Percentiles rank a stretch among this genome's conserved stretches.
Conservation (phyloP, 768 basidiomycete genomes). For the Cystobasidium tubakii region DNA sequence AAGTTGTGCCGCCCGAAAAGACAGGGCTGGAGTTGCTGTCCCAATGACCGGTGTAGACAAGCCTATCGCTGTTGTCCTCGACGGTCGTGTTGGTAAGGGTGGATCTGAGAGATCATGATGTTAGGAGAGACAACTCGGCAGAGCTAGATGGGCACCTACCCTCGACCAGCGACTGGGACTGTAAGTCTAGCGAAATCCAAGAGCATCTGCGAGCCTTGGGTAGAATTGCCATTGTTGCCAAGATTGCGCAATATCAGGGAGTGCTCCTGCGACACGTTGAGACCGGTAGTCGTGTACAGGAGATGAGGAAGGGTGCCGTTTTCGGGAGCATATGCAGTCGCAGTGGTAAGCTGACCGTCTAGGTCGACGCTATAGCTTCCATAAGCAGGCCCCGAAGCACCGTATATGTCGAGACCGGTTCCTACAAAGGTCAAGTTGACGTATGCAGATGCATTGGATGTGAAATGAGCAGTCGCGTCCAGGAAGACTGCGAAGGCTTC, state of each 20-base stretch:
- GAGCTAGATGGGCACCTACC: neutral
- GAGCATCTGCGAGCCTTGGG: conserved; percentile 9
- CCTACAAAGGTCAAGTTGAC: conserved; percentile 1
- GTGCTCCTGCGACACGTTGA: neutral
- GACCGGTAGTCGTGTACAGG: neutral
- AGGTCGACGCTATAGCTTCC: conserved; percentile 9
- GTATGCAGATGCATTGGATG: neutral
- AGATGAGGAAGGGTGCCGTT: conserved; percentile 11
- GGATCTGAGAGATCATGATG: neutral
- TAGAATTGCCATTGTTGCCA: neutral
- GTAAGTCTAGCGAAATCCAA: conserved; percentile 1
- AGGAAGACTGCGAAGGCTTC: neutral
- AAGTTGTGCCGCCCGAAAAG: conserved; percentile 19
- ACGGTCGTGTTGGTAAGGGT: conserved; percentile 18
- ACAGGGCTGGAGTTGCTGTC: conserved; percentile 2
- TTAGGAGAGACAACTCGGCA: no score
- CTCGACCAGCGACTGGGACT: neutral
- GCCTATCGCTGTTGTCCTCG: conserved; percentile 7
- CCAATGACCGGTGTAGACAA: conserved; percentile 14
- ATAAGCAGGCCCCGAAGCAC: conserved; percentile 6
- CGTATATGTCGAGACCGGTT: conserved; percentile 2
- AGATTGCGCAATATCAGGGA: neutral
- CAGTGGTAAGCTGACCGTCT: neutral
- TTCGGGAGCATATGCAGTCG: neutral
- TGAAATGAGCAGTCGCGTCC: conserved; percentile 3